Conservation (phyloP, 495 filamentous ascomycete species). For the Penicillium canariense region DNA sequence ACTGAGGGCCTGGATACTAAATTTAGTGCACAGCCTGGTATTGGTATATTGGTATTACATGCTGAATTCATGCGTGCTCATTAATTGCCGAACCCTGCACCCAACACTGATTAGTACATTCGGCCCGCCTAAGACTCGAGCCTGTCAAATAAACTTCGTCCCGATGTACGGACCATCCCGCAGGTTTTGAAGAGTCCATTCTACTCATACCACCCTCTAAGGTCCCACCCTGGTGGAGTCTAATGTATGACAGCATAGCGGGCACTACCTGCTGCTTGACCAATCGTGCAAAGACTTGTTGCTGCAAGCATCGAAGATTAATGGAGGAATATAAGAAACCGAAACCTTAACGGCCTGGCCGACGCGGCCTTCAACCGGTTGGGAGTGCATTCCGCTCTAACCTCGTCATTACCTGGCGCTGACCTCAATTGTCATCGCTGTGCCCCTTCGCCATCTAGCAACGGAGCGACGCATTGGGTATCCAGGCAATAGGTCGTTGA, state of each 20-base stretch:
- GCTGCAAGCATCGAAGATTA: conserved; percentile 3
- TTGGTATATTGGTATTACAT: not conserved
- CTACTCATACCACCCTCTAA: not conserved
- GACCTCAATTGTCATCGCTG: conserved; percentile 9
- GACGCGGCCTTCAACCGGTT: not conserved
- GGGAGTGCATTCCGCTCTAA: conserved; percentile 9
- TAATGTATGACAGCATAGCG: conserved; percentile 8
- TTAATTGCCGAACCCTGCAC: not conserved
- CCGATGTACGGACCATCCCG: not conserved
- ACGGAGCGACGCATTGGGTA: not conserved
- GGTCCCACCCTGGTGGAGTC: not conserved
- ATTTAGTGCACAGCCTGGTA: not conserved
- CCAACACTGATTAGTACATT: not conserved
- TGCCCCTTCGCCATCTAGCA: not conserved
- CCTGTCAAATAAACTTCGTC: not conserved
- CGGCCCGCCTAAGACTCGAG: not conserved
- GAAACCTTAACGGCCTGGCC: not conserved
- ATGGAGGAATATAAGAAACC: not conserved
- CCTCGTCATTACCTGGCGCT: conserved; percentile 6
- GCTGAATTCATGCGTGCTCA: not conserved
- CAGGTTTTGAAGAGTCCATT: not conserved
- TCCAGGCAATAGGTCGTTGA: not conserved
- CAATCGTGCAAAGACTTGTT: not conserved
- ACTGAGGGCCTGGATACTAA: too few species aligned
- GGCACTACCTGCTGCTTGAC: not conserved